Percentiles rank a stretch among this genome's conserved stretches.
Conservation (phyloP, 2,329 filamentous ascomycete species). For the Neopestalotiopsis sp. region DNA sequence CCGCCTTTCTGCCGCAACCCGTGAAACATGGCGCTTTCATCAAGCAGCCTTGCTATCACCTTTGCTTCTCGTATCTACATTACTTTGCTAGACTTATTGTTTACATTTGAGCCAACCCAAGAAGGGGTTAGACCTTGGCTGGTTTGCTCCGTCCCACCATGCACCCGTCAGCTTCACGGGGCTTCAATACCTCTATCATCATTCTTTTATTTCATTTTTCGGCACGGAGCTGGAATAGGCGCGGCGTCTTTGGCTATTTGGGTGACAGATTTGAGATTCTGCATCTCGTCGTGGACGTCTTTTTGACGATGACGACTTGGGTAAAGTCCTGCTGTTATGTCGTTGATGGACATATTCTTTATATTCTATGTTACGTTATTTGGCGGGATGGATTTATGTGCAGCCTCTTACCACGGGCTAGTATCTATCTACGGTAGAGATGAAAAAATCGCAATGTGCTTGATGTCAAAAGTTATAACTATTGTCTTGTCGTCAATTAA, state of each 20-base stretch:
- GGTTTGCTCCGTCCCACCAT: not conserved
- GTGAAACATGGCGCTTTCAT: constrained; percentile 17
- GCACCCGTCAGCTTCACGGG: constrained; percentile 12
- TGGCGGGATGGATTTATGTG: constrained; percentile 12
- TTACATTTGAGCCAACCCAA: not conserved
- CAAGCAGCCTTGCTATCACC: constrained; percentile 11
- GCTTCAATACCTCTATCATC: constrained; percentile 1
- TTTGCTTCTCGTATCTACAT: constrained; percentile 18
- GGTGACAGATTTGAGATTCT: constrained; percentile 4
- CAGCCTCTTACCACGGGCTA: not conserved
- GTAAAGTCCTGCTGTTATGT: constrained; percentile 6
- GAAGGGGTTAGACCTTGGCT: not conserved
- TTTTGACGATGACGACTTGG: constrained; percentile 1
- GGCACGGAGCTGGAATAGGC: constrained; percentile 15
- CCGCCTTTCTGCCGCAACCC: not conserved
- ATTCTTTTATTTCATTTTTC: not conserved
- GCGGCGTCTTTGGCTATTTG: constrained; percentile 15
- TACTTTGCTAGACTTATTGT: constrained; percentile 13
- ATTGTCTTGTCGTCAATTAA: not conserved
- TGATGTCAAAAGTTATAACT: not conserved
- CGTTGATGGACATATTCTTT: constrained; percentile 6
- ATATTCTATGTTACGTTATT: constrained; percentile 14
- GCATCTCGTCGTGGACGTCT: not conserved
- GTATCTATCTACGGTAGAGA: constrained; percentile 9
- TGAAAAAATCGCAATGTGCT: constrained; percentile 9